Evolutionary conservation across 1,139 yeast species (phyloP).

Genomic region (Suhomyces panamericanus): DNA sequence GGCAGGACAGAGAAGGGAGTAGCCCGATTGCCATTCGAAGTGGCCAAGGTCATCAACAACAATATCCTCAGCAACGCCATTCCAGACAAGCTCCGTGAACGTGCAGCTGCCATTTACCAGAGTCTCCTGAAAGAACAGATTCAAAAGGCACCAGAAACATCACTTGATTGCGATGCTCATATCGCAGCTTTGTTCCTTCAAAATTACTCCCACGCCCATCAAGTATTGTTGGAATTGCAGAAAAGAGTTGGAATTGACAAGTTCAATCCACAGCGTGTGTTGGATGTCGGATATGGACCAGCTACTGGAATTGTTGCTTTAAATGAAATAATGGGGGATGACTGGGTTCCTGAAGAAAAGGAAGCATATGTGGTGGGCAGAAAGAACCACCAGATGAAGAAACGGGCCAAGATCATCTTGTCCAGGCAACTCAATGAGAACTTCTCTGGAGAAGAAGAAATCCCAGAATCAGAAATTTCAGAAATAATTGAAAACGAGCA

Average conservation of each 20-base stretch:
- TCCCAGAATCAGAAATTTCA: constrained; percentile 15
- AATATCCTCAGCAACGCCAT: constrained; percentile 54
- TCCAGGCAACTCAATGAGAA: constrained; percentile 67
- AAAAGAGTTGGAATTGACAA: constrained; percentile 47
- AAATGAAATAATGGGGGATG: constrained; percentile 73
- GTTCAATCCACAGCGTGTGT: constrained; percentile 64
- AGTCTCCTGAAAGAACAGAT: constrained; percentile 50
- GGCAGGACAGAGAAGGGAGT: constrained; percentile 51
- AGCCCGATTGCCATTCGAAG: constrained; percentile 50
- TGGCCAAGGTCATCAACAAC: constrained; percentile 57
- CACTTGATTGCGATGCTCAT: constrained; percentile 75
- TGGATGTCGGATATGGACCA: constrained; percentile 90
- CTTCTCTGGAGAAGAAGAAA: constrained; percentile 18
- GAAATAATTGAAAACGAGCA: constrained; percentile 2
- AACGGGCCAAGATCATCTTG: constrained; percentile 73
- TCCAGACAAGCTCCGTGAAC: constrained; percentile 57
- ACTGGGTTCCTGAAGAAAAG: constrained; percentile 60
- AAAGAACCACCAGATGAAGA: constrained; percentile 61
- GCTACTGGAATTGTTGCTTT: constrained; percentile 89
- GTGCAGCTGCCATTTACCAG: constrained; percentile 55
- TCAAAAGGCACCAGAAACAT: constrained; percentile 52
- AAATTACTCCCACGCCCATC: constrained; percentile 72
- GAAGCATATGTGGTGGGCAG: constrained; percentile 77
- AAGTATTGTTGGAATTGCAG: constrained; percentile 66
- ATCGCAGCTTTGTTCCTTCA: constrained; percentile 84